Conservation (phyloP, 495 filamentous ascomycete genomes). For the Aspergillus bertholletiae region DNA sequence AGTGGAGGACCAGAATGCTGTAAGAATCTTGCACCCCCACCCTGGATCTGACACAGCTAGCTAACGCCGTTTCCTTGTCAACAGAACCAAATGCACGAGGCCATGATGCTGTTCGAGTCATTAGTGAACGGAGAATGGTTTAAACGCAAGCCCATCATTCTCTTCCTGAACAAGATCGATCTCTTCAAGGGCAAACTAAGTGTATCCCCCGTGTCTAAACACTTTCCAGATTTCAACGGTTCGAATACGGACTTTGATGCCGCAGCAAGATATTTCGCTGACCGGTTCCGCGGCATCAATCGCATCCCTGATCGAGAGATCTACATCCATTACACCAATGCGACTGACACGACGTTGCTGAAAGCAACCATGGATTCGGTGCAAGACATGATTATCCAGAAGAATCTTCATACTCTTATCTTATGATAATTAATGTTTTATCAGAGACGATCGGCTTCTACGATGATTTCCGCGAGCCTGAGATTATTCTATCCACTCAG, state of each 20-base stretch:
- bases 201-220: constrained; percentile 75
- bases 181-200: constrained; percentile 88
- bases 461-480: constrained; percentile 24
- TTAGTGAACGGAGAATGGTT: constrained; percentile 99
- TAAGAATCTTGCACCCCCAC: constrained; percentile 44
- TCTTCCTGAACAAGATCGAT: constrained; percentile 99
- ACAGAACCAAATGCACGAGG: constrained; percentile 99
- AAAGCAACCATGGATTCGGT: constrained; percentile 98
- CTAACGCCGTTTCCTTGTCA: constrained; percentile 6
- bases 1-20: constrained; percentile 95
- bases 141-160: constrained; percentile 88
- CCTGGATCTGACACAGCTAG: neutral
- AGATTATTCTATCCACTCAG: constrained; percentile 17
- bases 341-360: constrained; percentile 90
- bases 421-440: constrained; percentile 55
- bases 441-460: constrained; percentile 21
- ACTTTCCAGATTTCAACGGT: constrained; percentile 89
- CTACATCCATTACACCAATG: constrained; percentile 91
- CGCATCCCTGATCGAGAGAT: constrained; percentile 82
- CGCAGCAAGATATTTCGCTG: constrained; percentile 81
- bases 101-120: constrained; percentile 95
- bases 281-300: constrained; percentile 85
- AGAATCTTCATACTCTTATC: constrained; percentile 91
- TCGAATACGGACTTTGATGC: constrained; percentile 51
- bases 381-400: constrained; percentile 99